Conservation (phyloP, 805 yeast genomes). For the Kockiozyma suomiensis region DNA sequence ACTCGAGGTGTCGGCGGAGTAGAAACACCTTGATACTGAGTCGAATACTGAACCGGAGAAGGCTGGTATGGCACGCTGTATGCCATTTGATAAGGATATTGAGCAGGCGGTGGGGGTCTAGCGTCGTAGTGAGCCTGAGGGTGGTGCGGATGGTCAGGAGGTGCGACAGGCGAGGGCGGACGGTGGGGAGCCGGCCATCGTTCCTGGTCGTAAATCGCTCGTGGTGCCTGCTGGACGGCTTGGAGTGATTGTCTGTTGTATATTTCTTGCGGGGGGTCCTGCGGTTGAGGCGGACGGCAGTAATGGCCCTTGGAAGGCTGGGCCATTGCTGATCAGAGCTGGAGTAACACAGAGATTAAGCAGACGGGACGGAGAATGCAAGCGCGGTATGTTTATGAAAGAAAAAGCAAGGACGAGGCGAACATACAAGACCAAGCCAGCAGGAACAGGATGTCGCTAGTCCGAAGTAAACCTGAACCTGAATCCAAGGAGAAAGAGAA, state of each 20-base stretch:
- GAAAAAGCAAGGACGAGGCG: no score
- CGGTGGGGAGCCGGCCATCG: background rate
- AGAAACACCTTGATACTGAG: background rate
- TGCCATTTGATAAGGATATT: background rate
- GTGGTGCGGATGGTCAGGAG: background rate
- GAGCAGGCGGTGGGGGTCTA: background rate
- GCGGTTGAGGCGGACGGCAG: background rate
- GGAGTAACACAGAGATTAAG: background rate
- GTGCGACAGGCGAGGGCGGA: background rate
- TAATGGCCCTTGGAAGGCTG: constrained; percentile 1
- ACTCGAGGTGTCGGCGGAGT: background rate
- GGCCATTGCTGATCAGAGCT: constrained; percentile 13
- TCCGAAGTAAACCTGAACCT: no score
- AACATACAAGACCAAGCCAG: no score
- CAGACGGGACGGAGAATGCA: background rate
- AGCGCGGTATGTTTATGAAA: no score
- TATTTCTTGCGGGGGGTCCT: background rate
- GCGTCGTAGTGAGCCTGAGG: background rate
- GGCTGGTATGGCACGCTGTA: background rate
- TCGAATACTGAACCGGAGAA: background rate
- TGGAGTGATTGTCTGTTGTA: background rate
- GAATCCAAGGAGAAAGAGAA: background rate
- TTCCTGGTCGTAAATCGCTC: background rate
- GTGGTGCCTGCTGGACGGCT: constrained; percentile 1
- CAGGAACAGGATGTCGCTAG: no score